Evolutionary conservation across 441 rosid genomes (phyloP).

Genomic region (Adansonia grandidieri): DNA sequence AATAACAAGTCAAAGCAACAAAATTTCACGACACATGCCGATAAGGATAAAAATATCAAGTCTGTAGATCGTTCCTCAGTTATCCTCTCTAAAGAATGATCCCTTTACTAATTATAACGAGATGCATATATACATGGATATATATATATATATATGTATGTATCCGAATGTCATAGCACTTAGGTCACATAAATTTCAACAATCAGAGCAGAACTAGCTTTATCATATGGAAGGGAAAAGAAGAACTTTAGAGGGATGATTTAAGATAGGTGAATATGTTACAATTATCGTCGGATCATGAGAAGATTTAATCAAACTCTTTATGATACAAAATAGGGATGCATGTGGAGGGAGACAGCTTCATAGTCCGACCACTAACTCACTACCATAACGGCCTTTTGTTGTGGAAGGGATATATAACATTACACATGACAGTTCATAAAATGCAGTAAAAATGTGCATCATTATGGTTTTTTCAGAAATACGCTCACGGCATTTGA

Average conservation of each 20-base stretch:
- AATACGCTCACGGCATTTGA: neutral
- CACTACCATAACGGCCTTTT: neutral
- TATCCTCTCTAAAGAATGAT: neutral
- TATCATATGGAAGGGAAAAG: neutral
- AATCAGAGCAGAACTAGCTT: constrained; percentile 12
- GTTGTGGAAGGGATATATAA: neutral
- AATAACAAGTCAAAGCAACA: too few relatives aligned
- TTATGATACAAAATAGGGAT: constrained; percentile 13
- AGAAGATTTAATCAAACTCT: neutral
- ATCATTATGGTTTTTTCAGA: constrained; percentile 12
- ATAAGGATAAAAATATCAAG: neutral
- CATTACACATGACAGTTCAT: neutral
- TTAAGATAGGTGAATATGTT: constrained; percentile 10
- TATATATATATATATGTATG: neutral
- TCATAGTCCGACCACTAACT: neutral
- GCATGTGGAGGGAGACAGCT: constrained; percentile 23
- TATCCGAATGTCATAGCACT: neutral
- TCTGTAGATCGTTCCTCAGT: neutral
- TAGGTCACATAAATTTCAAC: constrained; percentile 3
- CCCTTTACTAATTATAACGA: constrained; percentile 5
- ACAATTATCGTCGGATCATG: constrained; percentile 12
- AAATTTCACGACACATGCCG: neutral
- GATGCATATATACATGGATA: neutral
- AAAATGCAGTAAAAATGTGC: neutral
- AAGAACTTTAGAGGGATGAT: neutral